Evolutionary conservation across 1,284 basidiomycete genomes (phyloP).

Genomic region (Sanghuangporus sanghuang): DNA sequence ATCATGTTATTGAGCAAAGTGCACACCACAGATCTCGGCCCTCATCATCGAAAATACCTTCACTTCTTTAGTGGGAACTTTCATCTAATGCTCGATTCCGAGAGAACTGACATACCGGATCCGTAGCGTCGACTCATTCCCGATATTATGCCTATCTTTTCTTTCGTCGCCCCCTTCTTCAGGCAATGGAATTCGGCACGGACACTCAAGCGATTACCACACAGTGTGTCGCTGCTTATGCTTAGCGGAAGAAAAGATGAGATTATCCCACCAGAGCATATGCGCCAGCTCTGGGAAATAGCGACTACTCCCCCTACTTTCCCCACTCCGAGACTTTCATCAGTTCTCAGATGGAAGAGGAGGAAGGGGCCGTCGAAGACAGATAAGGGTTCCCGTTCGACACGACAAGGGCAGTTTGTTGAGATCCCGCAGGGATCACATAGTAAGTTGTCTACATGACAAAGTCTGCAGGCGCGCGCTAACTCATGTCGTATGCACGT

Average conservation of each 20-base stretch:
- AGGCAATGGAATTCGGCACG: conserved; percentile 42
- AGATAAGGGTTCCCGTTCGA: conserved; percentile 13
- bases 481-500: not conserved
- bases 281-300: conserved; percentile 38
- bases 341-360: not conserved
- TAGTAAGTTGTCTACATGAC: conserved; percentile 28
- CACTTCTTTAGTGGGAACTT: conserved; percentile 29
- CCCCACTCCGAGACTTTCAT: not conserved
- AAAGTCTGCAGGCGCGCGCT: not conserved
- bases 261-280: conserved; percentile 48
- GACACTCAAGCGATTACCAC: conserved; percentile 1
- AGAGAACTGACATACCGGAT: not conserved
- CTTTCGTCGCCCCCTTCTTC: conserved; percentile 38
- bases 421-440: conserved; percentile 41
- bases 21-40: conserved; percentile 22
- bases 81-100: not conserved
- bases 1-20: not conserved
- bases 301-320: conserved; percentile 13
- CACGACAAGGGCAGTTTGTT: conserved; percentile 26
- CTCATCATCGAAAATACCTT: conserved; percentile 54
- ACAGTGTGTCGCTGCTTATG: conserved; percentile 9
- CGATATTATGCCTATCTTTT: conserved; percentile 41
- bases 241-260: conserved; percentile 34
- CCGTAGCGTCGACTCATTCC: conserved; percentile 36
- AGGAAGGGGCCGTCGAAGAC: not conserved